Evolutionary conservation across 495 filamentous ascomycete species (phyloP).

Genomic region (Choiromyces venosus): DNA sequence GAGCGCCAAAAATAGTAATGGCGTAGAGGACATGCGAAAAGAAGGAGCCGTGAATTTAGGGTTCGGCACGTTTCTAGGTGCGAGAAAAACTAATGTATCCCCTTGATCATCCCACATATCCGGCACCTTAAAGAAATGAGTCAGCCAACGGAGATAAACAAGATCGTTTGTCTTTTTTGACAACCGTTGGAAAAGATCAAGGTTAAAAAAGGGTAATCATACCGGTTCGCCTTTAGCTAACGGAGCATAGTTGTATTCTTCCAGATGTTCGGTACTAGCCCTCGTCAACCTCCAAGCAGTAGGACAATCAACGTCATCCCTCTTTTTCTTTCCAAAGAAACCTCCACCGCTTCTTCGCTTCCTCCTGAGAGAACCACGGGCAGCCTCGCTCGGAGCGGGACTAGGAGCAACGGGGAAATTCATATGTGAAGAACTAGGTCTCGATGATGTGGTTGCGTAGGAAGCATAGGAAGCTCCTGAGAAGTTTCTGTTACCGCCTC

Average conservation of each 20-base stretch:
- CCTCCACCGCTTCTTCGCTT: constrained; percentile 7
- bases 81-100: constrained; percentile 78
- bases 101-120: constrained; percentile 86
- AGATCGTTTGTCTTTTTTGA: background rate
- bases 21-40: constrained; percentile 60
- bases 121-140: constrained; percentile 53
- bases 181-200: background rate
- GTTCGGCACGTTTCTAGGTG: constrained; percentile 59
- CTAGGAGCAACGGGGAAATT: constrained; percentile 27
- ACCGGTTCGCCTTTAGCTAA: constrained; percentile 30
- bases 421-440: constrained; percentile 16
- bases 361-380: constrained; percentile 11
- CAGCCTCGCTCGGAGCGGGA: constrained; percentile 16
- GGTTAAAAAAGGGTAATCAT: constrained; percentile 7
- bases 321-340: constrained; percentile 29
- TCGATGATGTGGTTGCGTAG: constrained; percentile 19
- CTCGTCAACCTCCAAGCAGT: constrained; percentile 28
- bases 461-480: constrained; percentile 30
- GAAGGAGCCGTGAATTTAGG: constrained; percentile 76
- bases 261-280: constrained; percentile 26
- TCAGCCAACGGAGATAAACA: constrained; percentile 15
- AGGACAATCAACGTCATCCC: constrained; percentile 29
- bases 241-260: constrained; percentile 32
- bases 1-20: constrained; percentile 61
- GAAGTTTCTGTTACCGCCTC: constrained; percentile 28